Conservation (phyloP, 1,139 yeast genomes). For the Hyphopichia pseudoburtonii region DNA sequence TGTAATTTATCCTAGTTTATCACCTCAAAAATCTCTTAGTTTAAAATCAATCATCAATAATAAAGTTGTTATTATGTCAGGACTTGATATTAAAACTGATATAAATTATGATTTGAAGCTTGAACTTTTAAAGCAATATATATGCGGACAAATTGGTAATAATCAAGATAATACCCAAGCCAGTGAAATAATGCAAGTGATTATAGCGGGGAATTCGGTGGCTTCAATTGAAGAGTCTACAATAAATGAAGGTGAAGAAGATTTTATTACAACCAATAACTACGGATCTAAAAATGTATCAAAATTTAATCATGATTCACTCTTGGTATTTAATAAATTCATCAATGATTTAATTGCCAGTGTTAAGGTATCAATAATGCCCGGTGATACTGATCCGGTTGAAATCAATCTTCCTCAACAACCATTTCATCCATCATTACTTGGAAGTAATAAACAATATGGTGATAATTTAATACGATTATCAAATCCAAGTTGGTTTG, state of each 20-base stretch:
- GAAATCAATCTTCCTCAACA: constrained; percentile 88
- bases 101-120: constrained; percentile 43
- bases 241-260: constrained; percentile 21
- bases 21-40: constrained; percentile 51
- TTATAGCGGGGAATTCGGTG: constrained; percentile 81
- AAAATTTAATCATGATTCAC: constrained; percentile 45
- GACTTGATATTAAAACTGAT: constrained; percentile 56
- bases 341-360: constrained; percentile 57
- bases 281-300: constrained; percentile 56
- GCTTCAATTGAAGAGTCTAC: constrained; percentile 25
- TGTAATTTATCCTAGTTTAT: constrained; percentile 64
- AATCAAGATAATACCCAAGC: constrained; percentile 23
- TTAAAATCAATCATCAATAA: constrained; percentile 6
- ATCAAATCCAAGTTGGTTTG: constrained; percentile 79
- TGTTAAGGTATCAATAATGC: constrained; percentile 74
- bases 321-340: constrained; percentile 52
- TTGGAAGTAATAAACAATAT: constrained; percentile 47
- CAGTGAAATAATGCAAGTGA: constrained; percentile 48
- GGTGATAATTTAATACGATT: constrained; percentile 40
- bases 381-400: constrained; percentile 84
- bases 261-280: constrained; percentile 39
- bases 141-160: constrained; percentile 66
- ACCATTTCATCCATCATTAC: constrained; percentile 75
- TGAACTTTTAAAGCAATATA: constrained; percentile 67
- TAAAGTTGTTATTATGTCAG: constrained; percentile 68